Percentiles rank a stretch among this genome's conserved stretches.
Conservation (phyloP, 2,329 filamentous ascomycete species). For the Alternaria solani region DNA sequence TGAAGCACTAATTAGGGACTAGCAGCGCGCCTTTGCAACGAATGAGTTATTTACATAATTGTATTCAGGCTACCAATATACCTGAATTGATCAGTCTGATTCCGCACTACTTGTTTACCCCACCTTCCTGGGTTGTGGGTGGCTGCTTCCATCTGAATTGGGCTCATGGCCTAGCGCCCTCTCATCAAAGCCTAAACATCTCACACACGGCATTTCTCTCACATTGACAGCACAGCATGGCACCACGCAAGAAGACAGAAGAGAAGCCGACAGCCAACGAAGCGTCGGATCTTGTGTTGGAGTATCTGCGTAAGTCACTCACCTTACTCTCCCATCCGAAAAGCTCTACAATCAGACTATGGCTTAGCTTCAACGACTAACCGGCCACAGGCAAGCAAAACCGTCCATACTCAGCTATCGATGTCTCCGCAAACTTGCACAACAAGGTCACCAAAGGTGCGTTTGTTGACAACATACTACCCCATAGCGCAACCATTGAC, state of each 20-base stretch:
- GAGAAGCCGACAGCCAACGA: constrained; percentile 48
- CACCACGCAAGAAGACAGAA: constrained; percentile 49
- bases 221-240: constrained; percentile 30
- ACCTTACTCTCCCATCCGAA: constrained; percentile 1
- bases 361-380: constrained; percentile 10
- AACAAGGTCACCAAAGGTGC: constrained; percentile 66
- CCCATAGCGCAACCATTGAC: constrained; percentile 21
- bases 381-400: constrained; percentile 57
- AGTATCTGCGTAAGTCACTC: constrained; percentile 58
- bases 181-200: not conserved
- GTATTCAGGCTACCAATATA: too few species aligned
- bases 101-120: not conserved
- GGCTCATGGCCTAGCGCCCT: constrained; percentile 10
- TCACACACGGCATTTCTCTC: not conserved
- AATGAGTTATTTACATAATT: not conserved
- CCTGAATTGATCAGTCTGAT: not conserved
- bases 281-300: constrained; percentile 56
- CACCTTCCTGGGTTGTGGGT: constrained; percentile 16
- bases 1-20: constrained; percentile 48
- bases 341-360: not conserved
- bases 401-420: constrained; percentile 65
- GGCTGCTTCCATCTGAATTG: constrained; percentile 19
- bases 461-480: not conserved
- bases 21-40: not conserved
- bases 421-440: constrained; percentile 68